Evolutionary conservation across 208 protist genomes (phyloP).

Genomic region (Trypanosoma theileri): DNA sequence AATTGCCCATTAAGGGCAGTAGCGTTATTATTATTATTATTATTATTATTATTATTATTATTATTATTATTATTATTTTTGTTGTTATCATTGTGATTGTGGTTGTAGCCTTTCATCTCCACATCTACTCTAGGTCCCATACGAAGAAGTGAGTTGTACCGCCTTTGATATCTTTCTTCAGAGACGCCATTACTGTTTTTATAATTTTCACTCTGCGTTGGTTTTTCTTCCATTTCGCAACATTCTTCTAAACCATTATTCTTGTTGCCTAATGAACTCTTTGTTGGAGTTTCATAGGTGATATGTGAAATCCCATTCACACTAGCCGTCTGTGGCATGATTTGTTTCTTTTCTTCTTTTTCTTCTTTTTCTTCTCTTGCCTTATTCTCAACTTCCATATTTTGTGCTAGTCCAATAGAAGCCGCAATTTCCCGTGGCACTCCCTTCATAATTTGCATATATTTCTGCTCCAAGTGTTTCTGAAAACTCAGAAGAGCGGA

Average conservation of each 20-base stretch:
- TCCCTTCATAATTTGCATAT: not conserved
- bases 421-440: not conserved
- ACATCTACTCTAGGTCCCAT: not conserved
- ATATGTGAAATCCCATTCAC: no score
- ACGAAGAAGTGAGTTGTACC: constrained; percentile 21
- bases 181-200: not conserved
- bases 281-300: no score
- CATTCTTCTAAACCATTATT: not conserved
- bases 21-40: not conserved
- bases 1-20: not conserved
- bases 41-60: not conserved
- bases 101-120: not conserved
- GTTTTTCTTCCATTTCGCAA: not conserved
- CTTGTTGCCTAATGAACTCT: no score
- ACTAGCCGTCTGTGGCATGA: no score
- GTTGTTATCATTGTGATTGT: not conserved
- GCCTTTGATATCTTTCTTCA: constrained; percentile 7
- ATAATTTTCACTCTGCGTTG: not conserved
- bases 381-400: no score
- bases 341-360: no score
- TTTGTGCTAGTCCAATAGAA: no score
- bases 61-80: not conserved
- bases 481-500: constrained; percentile 8
- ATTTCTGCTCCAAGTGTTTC: not conserved
- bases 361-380: no score